Evolutionary conservation across 2,329 filamentous ascomycete genomes (phyloP).

Genomic region (Phialocephala sp.): DNA sequence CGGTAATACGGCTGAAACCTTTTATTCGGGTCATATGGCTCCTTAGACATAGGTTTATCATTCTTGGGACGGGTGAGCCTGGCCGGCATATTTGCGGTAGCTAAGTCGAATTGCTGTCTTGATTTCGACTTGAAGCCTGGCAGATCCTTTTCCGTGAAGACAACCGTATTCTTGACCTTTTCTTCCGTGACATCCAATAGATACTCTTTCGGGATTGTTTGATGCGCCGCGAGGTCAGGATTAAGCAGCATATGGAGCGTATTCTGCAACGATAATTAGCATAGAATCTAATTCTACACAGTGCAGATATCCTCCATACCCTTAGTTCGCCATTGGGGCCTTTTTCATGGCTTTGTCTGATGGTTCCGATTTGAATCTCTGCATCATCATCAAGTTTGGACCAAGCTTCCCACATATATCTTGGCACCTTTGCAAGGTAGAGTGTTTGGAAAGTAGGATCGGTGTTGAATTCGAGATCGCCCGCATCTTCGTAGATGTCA

Average conservation of each 20-base stretch:
- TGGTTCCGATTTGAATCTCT: conserved; percentile 80
- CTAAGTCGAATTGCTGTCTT: conserved; percentile 59
- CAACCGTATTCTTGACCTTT: conserved; percentile 81
- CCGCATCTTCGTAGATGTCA: conserved; percentile 72
- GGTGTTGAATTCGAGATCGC: conserved; percentile 63
- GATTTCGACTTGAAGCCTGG: conserved; percentile 73
- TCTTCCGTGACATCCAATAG: conserved; percentile 72
- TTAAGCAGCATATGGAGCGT: conserved; percentile 71
- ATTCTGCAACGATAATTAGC: conserved; percentile 42
- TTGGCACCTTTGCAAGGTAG: conserved; percentile 80
- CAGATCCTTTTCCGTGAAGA: conserved; percentile 94
- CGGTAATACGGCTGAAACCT: conserved; percentile 67
- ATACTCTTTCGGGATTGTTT: conserved; percentile 86
- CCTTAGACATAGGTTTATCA: conserved; percentile 52
- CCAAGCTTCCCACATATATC: conserved; percentile 83
- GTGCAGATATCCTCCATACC: conserved; percentile 29
- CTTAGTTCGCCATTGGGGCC: conserved; percentile 59
- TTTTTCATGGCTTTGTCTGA: conserved; percentile 54
- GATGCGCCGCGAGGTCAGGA: conserved; percentile 68
- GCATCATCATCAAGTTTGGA: conserved; percentile 76
- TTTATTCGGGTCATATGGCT: conserved; percentile 53
- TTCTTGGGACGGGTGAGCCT: conserved; percentile 53
- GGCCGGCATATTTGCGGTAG: conserved; percentile 63
- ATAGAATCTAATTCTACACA: background rate
- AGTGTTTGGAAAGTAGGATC: conserved; percentile 48